These are phyloP conservation scores for Detonula confervacea DNA, from an alignment of 352 stramenopile genomes.

Conservation along the genomic window DNA sequence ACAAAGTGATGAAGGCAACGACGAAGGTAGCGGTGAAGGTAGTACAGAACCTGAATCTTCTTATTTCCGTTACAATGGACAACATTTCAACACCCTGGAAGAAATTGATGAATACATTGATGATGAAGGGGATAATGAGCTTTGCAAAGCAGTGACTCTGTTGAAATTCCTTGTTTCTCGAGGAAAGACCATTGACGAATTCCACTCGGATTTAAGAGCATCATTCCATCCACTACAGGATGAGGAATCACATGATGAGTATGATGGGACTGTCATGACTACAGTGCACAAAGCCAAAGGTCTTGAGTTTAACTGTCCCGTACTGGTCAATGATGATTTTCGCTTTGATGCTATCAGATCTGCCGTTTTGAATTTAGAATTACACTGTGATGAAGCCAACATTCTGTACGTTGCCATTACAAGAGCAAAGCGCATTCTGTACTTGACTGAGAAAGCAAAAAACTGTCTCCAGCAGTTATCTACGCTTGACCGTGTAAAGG, in stretches of 20 bases:
- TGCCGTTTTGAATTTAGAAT: not conserved
- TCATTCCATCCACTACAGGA: constrained; percentile 25
- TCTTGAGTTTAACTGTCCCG: constrained; percentile 32
- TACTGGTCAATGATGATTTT: constrained; percentile 46
- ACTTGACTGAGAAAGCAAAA: constrained; percentile 22
- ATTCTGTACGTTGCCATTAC: constrained; percentile 46
- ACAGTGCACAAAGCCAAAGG: constrained; percentile 52
- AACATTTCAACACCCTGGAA: constrained; percentile 26
- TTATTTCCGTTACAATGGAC: constrained; percentile 34
- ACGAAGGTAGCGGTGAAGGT: not conserved
- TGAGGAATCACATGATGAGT: constrained; percentile 22
- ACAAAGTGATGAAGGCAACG: not conserved
- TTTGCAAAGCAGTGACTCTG: constrained; percentile 16
- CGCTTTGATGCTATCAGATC: constrained; percentile 24
- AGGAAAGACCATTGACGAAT: constrained; percentile 16
- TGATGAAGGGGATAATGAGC: constrained; percentile 37
- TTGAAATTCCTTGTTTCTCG: constrained; percentile 18
- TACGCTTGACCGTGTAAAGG: not conserved
- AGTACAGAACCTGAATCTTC: not conserved
- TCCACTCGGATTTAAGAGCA: constrained; percentile 8
- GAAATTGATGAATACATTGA: constrained; percentile 33
- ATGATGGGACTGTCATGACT: constrained; percentile 27
- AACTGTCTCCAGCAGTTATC: constrained; percentile 7
- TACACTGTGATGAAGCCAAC: constrained; percentile 24
- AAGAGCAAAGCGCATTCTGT: constrained; percentile 27